phyloP scores from a whole-genome alignment of 179 eudicot species.

The Monotropa hypopitys region DNA sequence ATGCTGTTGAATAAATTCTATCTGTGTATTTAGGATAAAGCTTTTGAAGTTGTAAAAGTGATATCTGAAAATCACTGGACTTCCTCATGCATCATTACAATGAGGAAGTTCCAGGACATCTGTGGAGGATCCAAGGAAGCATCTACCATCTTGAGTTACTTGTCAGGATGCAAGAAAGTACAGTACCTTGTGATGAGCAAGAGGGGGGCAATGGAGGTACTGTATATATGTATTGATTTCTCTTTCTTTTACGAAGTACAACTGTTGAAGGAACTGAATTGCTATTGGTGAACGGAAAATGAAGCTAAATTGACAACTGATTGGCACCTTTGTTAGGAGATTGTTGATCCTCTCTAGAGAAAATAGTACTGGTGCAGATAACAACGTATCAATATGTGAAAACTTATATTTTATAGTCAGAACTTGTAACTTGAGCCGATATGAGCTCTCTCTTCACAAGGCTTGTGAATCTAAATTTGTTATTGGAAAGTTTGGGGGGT shows the following conservation, averaged over 20 bases:
- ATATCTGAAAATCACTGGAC: constrained; percentile 71
- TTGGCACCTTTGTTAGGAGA: constrained; percentile 5
- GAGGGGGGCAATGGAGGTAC: constrained; percentile 52
- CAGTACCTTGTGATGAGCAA: constrained; percentile 34
- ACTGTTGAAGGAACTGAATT: not conserved
- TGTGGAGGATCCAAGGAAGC: constrained; percentile 52
- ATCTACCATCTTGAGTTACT: constrained; percentile 47
- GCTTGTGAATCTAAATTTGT: not conserved
- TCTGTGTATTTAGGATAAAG: constrained; percentile 33
- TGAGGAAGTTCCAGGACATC: constrained; percentile 45
- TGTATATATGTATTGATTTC: not conserved
- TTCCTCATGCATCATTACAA: constrained; percentile 58
- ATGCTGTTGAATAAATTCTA: constrained; percentile 1
- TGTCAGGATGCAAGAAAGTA: constrained; percentile 51
- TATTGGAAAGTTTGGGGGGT: not conserved
- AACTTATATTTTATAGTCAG: not conserved
- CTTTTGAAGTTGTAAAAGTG: constrained; percentile 31
- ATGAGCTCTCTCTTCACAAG: too few relatives aligned
- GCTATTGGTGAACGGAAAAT: not conserved
- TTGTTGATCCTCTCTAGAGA: not conserved
- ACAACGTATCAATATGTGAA: not conserved
- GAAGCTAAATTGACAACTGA: not conserved
- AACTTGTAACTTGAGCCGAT: not conserved
- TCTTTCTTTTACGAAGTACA: not conserved
- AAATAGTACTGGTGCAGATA: not conserved